A percentile compares a stretch with the other conserved stretches of the same genome.
These are phyloP conservation scores for Pyricularia grisea DNA, from an alignment of 2,329 filamentous ascomycete species.

Conservation along the genomic window DNA sequence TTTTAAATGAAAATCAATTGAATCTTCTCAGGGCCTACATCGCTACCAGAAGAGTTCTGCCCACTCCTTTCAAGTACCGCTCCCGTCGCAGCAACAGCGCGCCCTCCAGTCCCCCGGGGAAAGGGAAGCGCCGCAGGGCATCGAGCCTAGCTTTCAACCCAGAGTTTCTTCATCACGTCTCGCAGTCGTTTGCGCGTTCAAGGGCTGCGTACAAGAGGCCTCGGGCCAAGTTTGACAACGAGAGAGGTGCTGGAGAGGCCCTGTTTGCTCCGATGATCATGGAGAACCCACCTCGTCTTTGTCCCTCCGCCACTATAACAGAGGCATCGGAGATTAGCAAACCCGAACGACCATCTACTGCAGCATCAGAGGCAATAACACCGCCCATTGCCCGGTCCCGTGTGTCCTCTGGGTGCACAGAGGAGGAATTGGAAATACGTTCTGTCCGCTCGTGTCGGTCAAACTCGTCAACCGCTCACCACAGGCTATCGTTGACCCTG, in stretches of 20 bases:
- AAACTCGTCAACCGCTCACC: conserved; percentile 41
- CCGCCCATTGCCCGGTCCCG: conserved; percentile 14
- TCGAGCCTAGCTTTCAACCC: conserved; percentile 12
- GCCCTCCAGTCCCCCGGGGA: conserved; percentile 19
- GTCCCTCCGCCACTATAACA: neutral
- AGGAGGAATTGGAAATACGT: conserved; percentile 31
- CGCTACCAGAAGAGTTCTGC: conserved; percentile 31
- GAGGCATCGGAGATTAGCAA: neutral
- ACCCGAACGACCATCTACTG: conserved; percentile 16
- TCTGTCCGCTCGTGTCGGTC: conserved; percentile 31
- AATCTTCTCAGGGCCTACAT: conserved; percentile 31
- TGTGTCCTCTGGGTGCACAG: conserved; percentile 14
- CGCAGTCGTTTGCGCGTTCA: conserved; percentile 9
- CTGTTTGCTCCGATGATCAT: neutral
- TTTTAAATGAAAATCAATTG: conserved; percentile 34
- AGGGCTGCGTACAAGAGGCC: conserved; percentile 1
- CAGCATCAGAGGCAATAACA: conserved; percentile 22
- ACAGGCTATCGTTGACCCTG: conserved; percentile 49
- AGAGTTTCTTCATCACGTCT: conserved; percentile 12
- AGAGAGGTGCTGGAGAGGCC: neutral
- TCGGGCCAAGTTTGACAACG: neutral
- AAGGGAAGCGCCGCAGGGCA: conserved; percentile 14
- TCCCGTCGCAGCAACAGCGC: conserved; percentile 22
- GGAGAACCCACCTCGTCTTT: neutral
- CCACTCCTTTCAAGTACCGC: conserved; percentile 21